Evolutionary conservation across 2,329 filamentous ascomycete genomes (phyloP), one percentile per base, ranked within the genome.

Genomic region (Elsinoe ampelina): DNA sequence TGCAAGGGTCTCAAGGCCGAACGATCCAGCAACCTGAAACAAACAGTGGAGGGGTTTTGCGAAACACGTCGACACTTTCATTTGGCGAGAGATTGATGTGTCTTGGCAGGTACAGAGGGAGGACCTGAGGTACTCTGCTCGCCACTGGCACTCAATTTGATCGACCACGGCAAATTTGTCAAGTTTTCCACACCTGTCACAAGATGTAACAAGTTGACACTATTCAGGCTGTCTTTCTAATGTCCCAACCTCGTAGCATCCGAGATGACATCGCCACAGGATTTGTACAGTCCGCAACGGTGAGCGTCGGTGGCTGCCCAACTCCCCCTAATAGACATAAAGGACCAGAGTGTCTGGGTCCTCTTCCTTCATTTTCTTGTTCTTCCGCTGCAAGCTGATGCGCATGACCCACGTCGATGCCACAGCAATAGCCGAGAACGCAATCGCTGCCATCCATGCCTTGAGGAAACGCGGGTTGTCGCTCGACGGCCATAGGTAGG

Each of bases 401-500:
- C 61, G 60, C 58, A 66, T 60, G 3, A 42, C 58, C 61, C 64
- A 66, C 2, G 61, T 63, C 19, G 63, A 64, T 2, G 61, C 63
- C 55, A 66, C 63, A 26, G 64, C 63, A 50, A 62, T 56, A 19
- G 64, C 58, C 10, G 63, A 63, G 58, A 69, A 69, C 5, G 60
- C 65, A 55, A 66, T 64, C 58, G 66, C 68, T 5, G 64, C 48
- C 17, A 52, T 52, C 62, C 70, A 70, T 0, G 66, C 69, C 7
- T 63, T 66, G 35, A 67, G 43, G 51, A 70, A 71, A 51, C 65
- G 64, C 1, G 67, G 67, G 2, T 63, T 64, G 60, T 52, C 48
- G n/a, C 48, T 52, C n/a, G 70, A 64, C 3, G 63, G 57, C 61
- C 66, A 71, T 2, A 72, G 61, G 57, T 73, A 73, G 6, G 68